Conservation (phyloP, 257 asterid genomes). For the Gynochthodes officinalis region DNA sequence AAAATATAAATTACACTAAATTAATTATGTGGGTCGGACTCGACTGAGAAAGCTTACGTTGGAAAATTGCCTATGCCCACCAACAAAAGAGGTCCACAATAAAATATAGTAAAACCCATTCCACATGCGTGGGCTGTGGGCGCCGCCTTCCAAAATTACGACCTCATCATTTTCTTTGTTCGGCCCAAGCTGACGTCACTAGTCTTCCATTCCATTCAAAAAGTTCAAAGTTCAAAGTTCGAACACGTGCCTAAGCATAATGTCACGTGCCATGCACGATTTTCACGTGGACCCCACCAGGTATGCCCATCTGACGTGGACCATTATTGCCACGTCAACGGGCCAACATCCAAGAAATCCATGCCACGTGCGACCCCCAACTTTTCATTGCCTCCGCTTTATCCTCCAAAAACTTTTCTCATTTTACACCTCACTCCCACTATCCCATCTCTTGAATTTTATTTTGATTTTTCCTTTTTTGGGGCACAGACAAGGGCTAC, state of each 20-base stretch:
- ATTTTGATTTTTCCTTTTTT: background rate
- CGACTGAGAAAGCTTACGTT: no score
- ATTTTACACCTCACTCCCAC: conserved; percentile 19
- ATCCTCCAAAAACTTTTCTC: conserved; percentile 47
- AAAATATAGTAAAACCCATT: no score
- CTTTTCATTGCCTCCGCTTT: conserved; percentile 54
- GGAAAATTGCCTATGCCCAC: no score
- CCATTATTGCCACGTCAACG: conserved; percentile 49
- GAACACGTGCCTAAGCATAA: conserved; percentile 40
- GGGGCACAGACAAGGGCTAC: background rate
- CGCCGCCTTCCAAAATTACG: background rate
- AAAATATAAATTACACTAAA: no score
- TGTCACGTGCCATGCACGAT: conserved; percentile 53
- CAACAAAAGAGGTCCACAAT: no score
- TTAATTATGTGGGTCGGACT: no score
- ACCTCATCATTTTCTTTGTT: background rate
- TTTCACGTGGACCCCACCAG: conserved; percentile 22
- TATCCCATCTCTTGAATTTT: background rate
- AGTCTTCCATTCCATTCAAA: background rate
- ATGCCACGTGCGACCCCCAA: conserved; percentile 52
- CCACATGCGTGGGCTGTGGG: no score
- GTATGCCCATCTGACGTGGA: conserved; percentile 42
- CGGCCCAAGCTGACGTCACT: conserved; percentile 17
- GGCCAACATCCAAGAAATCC: conserved; percentile 10
- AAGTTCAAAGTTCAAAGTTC: no score